Evolutionary conservation across 768 basidiomycete genomes (phyloP).

Genomic region (Leccinum ochraceum): DNA sequence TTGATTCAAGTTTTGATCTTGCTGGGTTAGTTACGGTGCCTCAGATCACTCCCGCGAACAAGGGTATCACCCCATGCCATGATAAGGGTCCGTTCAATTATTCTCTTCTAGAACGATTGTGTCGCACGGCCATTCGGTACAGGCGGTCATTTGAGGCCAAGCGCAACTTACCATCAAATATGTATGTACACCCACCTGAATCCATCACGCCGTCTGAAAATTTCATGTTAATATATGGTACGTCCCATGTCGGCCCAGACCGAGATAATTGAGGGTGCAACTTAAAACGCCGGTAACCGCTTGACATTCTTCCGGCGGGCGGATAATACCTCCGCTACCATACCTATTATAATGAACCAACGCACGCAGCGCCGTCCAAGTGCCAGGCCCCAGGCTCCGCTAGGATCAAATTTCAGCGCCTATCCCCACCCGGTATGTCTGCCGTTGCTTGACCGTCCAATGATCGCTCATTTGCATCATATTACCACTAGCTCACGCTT

Average conservation of each 20-base stretch:
- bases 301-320: not conserved
- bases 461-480: conserved; percentile 11
- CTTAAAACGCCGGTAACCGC: conserved; percentile 12
- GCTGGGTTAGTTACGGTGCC: not conserved
- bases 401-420: conserved; percentile 10
- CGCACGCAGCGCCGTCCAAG: conserved; percentile 8
- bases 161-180: too few species aligned
- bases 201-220: not conserved
- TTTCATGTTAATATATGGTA: not conserved
- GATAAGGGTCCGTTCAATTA: not conserved
- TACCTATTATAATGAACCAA: conserved; percentile 10
- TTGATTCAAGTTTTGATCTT: not conserved
- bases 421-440: not conserved
- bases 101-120: not conserved
- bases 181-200: not conserved
- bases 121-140: not conserved
- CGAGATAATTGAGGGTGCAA: conserved; percentile 1
- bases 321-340: conserved; percentile 10
- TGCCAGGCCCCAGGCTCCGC: conserved; percentile 21
- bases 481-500: not conserved
- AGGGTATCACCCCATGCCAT: not conserved
- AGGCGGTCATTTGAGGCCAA: not conserved
- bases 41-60: not conserved
- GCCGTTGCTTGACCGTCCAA: conserved; percentile 17
- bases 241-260: not conserved